A percentile compares a stretch with the other conserved stretches of the same genome.
phyloP scores from a whole-genome alignment of 106 monocot genomes.

The Narthecium ossifragum region DNA sequence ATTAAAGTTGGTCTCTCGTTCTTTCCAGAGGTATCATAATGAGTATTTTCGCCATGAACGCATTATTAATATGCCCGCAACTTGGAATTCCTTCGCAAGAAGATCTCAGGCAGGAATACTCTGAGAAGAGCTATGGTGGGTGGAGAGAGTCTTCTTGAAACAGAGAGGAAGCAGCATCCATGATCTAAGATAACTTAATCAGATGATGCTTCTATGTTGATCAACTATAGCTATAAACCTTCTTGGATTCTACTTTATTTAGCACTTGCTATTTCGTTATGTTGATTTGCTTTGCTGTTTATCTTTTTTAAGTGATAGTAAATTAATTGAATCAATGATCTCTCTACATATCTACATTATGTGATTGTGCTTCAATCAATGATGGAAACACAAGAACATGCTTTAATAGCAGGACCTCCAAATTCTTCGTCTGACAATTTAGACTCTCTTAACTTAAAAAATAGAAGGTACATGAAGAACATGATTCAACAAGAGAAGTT shows the following conservation, averaged over 20 bases:
- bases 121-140: slow-evolving; percentile 13
- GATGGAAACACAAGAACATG: too few relatives aligned
- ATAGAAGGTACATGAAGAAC: too few relatives aligned
- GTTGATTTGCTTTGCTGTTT: background rate
- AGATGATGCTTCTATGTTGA: background rate
- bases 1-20: slow-evolving; percentile 61
- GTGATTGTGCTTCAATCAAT: too few relatives aligned
- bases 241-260: background rate
- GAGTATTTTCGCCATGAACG: background rate
- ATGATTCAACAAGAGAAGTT: background rate
- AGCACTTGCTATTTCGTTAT: background rate
- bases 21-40: slow-evolving; percentile 21
- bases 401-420: too few relatives aligned
- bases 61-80: background rate
- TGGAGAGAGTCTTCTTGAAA: slow-evolving; percentile 19
- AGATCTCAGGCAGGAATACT: background rate
- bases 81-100: slow-evolving; percentile 5
- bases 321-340: background rate
- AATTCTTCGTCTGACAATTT: too few relatives aligned
- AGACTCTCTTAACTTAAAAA: too few relatives aligned
- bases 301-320: background rate
- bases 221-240: background rate
- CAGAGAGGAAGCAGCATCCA: background rate
- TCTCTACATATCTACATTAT: too few relatives aligned
- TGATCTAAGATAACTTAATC: background rate